Evolutionary conservation across 2,329 filamentous ascomycete genomes (phyloP).

Genomic region (Coniella lustricola): DNA sequence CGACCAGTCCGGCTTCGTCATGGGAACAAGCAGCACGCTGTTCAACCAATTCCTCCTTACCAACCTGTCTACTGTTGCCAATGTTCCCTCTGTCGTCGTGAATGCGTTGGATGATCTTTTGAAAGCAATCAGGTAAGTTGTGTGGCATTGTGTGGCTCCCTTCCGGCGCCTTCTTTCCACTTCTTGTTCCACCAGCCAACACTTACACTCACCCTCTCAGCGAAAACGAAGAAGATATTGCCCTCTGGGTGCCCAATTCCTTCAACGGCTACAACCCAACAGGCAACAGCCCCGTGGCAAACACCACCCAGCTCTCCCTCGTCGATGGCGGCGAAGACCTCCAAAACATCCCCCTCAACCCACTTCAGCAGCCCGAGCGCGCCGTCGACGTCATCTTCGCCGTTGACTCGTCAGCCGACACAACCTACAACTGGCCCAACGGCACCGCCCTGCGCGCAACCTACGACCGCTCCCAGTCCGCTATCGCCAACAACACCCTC

Average conservation of each 20-base stretch:
- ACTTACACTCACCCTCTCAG: constrained; percentile 19
- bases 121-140: constrained; percentile 33
- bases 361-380: constrained; percentile 42
- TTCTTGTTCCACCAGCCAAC: background rate
- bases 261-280: constrained; percentile 46
- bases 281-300: constrained; percentile 28
- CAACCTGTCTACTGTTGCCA: constrained; percentile 42
- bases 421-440: constrained; percentile 50
- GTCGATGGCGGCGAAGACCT: constrained; percentile 43
- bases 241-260: constrained; percentile 53
- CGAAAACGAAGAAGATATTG: constrained; percentile 40
- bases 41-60: constrained; percentile 73
- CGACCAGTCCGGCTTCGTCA: constrained; percentile 75
- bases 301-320: constrained; percentile 33
- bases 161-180: too few relatives aligned
- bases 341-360: constrained; percentile 46
- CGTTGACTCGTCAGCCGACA: constrained; percentile 59
- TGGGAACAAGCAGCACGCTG: constrained; percentile 78
- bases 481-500: constrained; percentile 44
- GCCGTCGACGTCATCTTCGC: constrained; percentile 57
- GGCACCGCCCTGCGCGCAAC: constrained; percentile 51
- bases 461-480: constrained; percentile 44
- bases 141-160: background rate
- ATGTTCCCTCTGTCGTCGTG: constrained; percentile 42
- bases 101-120: constrained; percentile 47